Evolutionary conservation across 495 filamentous ascomycete genomes (phyloP), one percentile per base, ranked within the genome.

Genomic region (Cudoniella acicularis): DNA sequence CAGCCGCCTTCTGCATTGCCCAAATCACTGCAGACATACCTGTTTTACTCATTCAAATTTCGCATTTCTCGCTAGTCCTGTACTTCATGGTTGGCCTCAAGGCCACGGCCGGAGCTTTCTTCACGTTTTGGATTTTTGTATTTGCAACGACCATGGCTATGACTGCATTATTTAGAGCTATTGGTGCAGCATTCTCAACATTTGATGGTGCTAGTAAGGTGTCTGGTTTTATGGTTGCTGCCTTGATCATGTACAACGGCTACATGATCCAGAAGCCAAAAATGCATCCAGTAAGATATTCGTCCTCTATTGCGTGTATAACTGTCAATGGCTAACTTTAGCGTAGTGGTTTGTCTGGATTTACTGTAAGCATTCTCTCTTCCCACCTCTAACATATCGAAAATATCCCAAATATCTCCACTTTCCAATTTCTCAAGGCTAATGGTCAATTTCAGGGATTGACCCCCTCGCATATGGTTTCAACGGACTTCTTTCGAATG

Each of bases 1-100:
- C 87, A 2, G 75, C 85, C 10, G 87, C 87, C 30, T 87, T 83
- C 64, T 83, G 86, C 10, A 73, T 90, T n/a, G 87, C 87, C 2
- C 84, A 87, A 52, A 86, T 84, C 13, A 72, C 87, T 9, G 82
- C 87, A 11, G 87, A 90, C 69, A 69, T 87, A 0, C 87, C 87
- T 0, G 73, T 89, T 18, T 74, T 88, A 2, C 73, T 87, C 9
- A 69, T 84, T 36, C 85, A 89, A 64, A 82, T 87, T 10, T 65
- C 76, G 0, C 68, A 87, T 0, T 91, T 89, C 68, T 76, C 87
- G 40, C 27, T 90, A 10, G 73, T 89, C 20, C 75, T 90, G 6
- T 88, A 88, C 69, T 88, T 83, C 60, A 86, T 87, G 84, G 75
- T 77, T 9, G 73, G 79, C 9, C 58, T 85, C 50, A 71, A 71